These are phyloP conservation scores for Colletotrichum agaves DNA, from an alignment of 2,329 filamentous ascomycete species.

Conservation along the genomic window DNA sequence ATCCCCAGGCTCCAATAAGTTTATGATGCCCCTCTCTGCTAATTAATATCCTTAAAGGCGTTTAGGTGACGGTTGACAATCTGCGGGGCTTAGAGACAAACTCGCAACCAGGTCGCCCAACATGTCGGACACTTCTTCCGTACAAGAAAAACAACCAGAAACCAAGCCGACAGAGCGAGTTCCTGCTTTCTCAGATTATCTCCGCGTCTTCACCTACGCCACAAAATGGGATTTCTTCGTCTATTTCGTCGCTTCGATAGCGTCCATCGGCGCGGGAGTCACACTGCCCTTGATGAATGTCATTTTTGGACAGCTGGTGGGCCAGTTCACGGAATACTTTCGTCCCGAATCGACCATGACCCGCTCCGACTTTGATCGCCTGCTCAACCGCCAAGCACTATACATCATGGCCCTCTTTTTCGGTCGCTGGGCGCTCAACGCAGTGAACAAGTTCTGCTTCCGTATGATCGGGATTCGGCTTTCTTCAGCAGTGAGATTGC, in stretches of 20 bases:
- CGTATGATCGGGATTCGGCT: conserved; percentile 71
- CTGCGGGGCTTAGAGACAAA: neutral
- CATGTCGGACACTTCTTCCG: neutral
- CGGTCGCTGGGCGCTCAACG: conserved; percentile 72
- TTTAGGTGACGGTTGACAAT: neutral
- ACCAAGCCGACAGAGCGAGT: neutral
- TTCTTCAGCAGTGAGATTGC: conserved; percentile 65
- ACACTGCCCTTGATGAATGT: conserved; percentile 52
- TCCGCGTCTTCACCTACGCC: conserved; percentile 45
- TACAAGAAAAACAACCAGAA: neutral
- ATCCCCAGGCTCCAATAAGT: neutral
- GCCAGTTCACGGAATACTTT: conserved; percentile 44
- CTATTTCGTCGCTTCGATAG: conserved; percentile 44
- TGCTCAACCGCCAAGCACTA: conserved; percentile 39
- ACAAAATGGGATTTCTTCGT: conserved; percentile 46
- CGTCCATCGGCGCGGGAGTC: conserved; percentile 48
- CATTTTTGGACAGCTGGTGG: conserved; percentile 47
- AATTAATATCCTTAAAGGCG: neutral
- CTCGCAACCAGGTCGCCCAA: neutral
- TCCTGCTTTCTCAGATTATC: conserved; percentile 28
- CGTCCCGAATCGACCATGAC: conserved; percentile 40
- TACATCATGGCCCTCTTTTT: conserved; percentile 79
- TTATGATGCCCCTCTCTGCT: neutral
- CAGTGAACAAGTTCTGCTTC: conserved; percentile 70
- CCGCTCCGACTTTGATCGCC: conserved; percentile 38